Evolutionary conservation across 2,329 filamentous ascomycete species (phyloP).

Genomic region (Tolypocladium amazonense): DNA sequence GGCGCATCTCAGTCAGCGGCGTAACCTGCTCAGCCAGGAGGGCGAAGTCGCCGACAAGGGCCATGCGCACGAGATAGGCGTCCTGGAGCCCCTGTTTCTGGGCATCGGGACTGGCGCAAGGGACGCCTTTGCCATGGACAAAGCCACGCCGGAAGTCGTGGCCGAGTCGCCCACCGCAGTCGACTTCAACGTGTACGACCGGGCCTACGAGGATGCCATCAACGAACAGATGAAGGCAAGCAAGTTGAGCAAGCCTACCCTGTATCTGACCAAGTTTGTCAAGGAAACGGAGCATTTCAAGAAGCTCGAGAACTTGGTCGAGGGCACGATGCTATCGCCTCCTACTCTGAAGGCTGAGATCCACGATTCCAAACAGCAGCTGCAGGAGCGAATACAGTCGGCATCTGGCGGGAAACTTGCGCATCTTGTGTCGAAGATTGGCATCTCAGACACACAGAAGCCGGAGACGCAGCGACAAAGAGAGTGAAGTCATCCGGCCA

Average conservation of each 20-base stretch:
- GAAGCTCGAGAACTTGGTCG: conserved; percentile 25
- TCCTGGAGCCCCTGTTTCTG: conserved; percentile 55
- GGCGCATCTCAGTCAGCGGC: conserved; percentile 35
- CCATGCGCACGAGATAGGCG: conserved; percentile 49
- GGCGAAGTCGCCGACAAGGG: conserved; percentile 31
- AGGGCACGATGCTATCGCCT: conserved; percentile 14
- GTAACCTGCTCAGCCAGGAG: conserved; percentile 23
- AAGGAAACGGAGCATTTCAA: conserved; percentile 30
- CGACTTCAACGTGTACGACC: conserved; percentile 82
- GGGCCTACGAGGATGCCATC: conserved; percentile 69
- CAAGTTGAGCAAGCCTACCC: conserved; percentile 26
- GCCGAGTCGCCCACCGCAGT: conserved; percentile 78
- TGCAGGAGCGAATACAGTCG: neutral
- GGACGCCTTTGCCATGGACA: conserved; percentile 31
- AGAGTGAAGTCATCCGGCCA: neutral
- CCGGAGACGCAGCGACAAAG: neutral
- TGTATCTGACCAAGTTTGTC: conserved; percentile 40
- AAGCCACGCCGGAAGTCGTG: conserved; percentile 40
- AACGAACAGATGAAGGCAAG: conserved; percentile 56
- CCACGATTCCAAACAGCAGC: conserved; percentile 5
- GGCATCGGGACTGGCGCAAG: conserved; percentile 61
- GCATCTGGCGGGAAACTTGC: conserved; percentile 4
- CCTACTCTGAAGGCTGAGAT: conserved; percentile 4
- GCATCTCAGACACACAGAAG: conserved; percentile 2
- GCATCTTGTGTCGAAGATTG: conserved; percentile 6